Conservation (phyloP, 768 basidiomycete genomes). For the Dacryopinax primogenitus region DNA sequence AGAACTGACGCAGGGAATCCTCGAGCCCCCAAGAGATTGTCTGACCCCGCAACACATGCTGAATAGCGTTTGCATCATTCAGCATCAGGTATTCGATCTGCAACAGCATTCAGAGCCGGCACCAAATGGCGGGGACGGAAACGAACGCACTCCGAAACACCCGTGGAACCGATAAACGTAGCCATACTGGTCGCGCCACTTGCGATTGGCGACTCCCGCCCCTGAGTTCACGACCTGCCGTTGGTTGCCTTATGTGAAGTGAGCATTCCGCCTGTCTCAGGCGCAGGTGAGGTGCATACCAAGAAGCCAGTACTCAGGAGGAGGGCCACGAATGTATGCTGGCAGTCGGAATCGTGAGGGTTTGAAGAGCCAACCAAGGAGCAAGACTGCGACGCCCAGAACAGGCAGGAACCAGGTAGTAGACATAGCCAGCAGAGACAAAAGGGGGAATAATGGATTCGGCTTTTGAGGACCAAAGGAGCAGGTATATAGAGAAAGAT, state of each 20-base stretch:
- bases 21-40: neutral
- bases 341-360: neutral
- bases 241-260: neutral
- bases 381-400: neutral
- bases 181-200: neutral
- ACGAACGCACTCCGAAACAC: neutral
- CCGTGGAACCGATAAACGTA: neutral
- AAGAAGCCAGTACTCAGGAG: neutral
- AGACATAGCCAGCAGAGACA: neutral
- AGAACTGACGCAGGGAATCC: conserved; percentile 4
- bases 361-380: neutral
- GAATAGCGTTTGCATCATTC: conserved; percentile 5
- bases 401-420: neutral
- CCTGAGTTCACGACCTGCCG: neutral
- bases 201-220: neutral
- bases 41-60: neutral
- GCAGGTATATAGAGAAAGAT: neutral
- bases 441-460: neutral
- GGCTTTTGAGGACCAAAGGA: neutral
- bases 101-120: no score
- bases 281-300: neutral
- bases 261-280: neutral
- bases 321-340: neutral
- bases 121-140: neutral
- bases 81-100: conserved; percentile 7